Evolutionary conservation across 352 stramenopile genomes (phyloP), one percentile per base, ranked within the genome.

Genomic region (Phytophthora foliorum): DNA sequence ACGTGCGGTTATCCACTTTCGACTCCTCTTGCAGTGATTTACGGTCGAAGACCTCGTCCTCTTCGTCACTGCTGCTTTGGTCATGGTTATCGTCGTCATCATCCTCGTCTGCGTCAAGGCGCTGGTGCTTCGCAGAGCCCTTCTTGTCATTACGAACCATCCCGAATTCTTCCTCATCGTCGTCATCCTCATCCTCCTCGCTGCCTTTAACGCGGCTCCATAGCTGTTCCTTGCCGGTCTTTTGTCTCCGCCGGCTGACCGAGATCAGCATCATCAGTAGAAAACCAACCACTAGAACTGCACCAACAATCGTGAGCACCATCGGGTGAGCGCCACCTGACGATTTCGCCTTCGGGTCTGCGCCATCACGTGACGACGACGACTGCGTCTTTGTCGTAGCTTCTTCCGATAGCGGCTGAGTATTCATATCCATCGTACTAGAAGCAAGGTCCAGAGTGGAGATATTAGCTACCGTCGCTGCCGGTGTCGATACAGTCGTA

Each of bases 201-300:
- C 75, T 79, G 16, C 78, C 78, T 34, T 92, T 92, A 10, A 93
- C 87, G 13, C 87, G 87, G 32, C 83, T 91, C 80, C 84, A 93
- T 27, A 84, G 75, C 44, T 86, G 71, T 0, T 80, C 75, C 59
- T 89, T 84, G 22, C 72, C 78, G 11, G 77, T 80, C 34, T 81
- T 81, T 49, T 77, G 70, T 69, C 81, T 84, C 70, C 84, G 89
- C 24, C 81, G 74, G 64, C 82, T 87, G 42, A 93, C 67, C 17
- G 86, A 91, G 38, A 90, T 74, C 2, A 79, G 57, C 27, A 92
- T 77, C 29, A 88, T 80, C 25, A 92, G 27, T 9, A 96, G 61
- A 53, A 96, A 96, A 19, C 86, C 81, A 9, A 90, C 75, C 11
- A 84, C 89, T 25, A 96, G 74, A 22, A 90, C 69, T 10, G 84